phyloP scores from a whole-genome alignment of 495 filamentous ascomycete species.

The Umbilicaria muhlenbergii region DNA sequence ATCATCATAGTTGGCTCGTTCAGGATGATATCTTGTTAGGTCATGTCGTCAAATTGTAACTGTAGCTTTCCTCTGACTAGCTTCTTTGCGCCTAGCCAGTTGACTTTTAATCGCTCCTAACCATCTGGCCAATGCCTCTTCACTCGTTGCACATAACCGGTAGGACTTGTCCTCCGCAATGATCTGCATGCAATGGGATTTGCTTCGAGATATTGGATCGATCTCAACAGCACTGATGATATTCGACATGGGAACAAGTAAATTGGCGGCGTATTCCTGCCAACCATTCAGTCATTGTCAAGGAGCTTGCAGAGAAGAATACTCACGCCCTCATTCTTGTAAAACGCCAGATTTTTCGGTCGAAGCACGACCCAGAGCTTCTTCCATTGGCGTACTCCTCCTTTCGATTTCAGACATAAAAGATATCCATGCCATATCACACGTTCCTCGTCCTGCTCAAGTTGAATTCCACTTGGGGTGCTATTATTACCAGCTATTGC shows the following conservation, averaged over 20 bases:
- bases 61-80: neutral
- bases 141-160: conserved; percentile 66
- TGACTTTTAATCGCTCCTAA: conserved; percentile 84
- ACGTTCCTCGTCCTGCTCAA: conserved; percentile 44
- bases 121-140: conserved; percentile 71
- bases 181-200: conserved; percentile 76
- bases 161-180: conserved; percentile 91
- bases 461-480: conserved; percentile 39
- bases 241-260: conserved; percentile 62
- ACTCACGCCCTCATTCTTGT: conserved; percentile 67
- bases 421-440: conserved; percentile 89
- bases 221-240: conserved; percentile 90
- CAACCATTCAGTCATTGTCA: neutral
- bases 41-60: too few relatives aligned
- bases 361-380: conserved; percentile 87
- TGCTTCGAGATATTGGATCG: conserved; percentile 71
- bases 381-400: conserved; percentile 90
- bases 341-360: conserved; percentile 70
- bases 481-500: conserved; percentile 34
- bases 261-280: conserved; percentile 71
- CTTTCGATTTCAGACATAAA: conserved; percentile 67
- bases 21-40: too few relatives aligned
- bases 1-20: too few relatives aligned
- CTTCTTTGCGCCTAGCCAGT: conserved; percentile 48
- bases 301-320: neutral